phyloP scores from a whole-genome alignment of 2,329 filamentous ascomycete species.

The Epichloe hybrida region DNA sequence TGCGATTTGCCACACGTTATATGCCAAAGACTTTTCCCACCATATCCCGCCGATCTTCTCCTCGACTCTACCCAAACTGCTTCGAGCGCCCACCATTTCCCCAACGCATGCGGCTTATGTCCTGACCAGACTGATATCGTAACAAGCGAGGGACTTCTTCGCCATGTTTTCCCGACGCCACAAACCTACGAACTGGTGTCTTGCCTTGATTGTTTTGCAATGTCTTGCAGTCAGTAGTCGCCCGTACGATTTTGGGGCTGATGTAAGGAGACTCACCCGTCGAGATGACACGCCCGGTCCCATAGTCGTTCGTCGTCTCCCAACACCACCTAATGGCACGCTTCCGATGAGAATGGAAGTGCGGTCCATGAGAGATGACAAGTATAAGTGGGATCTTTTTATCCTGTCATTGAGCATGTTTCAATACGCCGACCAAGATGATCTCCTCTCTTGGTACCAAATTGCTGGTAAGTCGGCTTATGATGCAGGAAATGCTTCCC shows the following conservation, averaged over 20 bases:
- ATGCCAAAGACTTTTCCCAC: not conserved
- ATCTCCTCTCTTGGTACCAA: constrained; percentile 61
- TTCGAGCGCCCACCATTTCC: not conserved
- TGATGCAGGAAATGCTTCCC: not conserved
- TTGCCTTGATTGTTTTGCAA: constrained; percentile 1
- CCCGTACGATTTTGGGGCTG: constrained; percentile 38
- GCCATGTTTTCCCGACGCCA: constrained; percentile 3
- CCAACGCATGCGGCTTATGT: not conserved
- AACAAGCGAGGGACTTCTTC: not conserved
- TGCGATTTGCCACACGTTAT: not conserved
- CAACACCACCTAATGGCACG: constrained; percentile 23
- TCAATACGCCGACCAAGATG: constrained; percentile 50
- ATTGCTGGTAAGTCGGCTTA: constrained; percentile 48
- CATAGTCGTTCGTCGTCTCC: constrained; percentile 31
- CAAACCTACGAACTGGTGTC: not conserved
- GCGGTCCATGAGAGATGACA: constrained; percentile 46
- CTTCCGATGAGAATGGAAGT: constrained; percentile 49
- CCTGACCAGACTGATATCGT: not conserved
- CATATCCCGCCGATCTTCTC: not conserved
- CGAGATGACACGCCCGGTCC: constrained; percentile 22
- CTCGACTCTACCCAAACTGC: not conserved
- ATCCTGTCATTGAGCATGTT: constrained; percentile 62
- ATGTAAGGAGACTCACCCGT: constrained; percentile 25
- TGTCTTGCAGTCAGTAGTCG: constrained; percentile 8
- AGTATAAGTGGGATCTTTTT: constrained; percentile 63